A percentile compares a stretch with the other conserved stretches of the same genome.
Conservation (phyloP, 495 filamentous ascomycete genomes). For the Lindgomyces ingoldianus region DNA sequence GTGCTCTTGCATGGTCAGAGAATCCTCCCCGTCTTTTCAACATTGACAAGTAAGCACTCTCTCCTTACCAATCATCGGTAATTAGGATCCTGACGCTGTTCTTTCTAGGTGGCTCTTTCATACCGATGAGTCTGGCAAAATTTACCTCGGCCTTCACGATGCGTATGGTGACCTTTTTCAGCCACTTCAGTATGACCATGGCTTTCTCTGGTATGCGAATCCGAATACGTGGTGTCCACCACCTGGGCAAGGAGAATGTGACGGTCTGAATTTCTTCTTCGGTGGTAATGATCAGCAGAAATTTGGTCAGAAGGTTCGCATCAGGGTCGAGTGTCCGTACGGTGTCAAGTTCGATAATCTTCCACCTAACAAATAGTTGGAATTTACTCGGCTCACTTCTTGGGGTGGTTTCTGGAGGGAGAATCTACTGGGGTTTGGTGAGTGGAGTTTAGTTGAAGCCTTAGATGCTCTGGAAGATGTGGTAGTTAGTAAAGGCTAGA, state of each 20-base stretch:
- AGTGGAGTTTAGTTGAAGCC: too few species aligned
- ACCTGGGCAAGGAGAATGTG: not conserved
- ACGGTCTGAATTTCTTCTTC: not conserved
- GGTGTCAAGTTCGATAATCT: not conserved
- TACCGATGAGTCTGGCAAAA: not conserved
- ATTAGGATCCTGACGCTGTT: not conserved
- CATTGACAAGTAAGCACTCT: not conserved
- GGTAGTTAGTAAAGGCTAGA: too few species aligned
- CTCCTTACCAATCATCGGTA: not conserved
- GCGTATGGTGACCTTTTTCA: not conserved
- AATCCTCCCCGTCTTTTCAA: not conserved
- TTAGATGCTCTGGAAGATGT: too few species aligned
- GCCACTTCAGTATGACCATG: not conserved
- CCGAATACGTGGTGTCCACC: not conserved
- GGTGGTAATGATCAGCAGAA: not conserved
- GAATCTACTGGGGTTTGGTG: too few species aligned
- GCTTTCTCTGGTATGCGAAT: not conserved
- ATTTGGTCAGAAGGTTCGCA: not conserved
- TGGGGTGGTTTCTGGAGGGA: not conserved
- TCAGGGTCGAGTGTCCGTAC: not conserved
- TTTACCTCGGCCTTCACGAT: not conserved
- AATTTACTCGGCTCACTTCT: not conserved
- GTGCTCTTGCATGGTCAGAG: not conserved
- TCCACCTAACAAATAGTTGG: not conserved
- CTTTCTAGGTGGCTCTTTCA: not conserved